These are phyloP conservation scores for Elongisporangium prolatum DNA, from an alignment of 352 stramenopile genomes.

Conservation along the genomic window DNA sequence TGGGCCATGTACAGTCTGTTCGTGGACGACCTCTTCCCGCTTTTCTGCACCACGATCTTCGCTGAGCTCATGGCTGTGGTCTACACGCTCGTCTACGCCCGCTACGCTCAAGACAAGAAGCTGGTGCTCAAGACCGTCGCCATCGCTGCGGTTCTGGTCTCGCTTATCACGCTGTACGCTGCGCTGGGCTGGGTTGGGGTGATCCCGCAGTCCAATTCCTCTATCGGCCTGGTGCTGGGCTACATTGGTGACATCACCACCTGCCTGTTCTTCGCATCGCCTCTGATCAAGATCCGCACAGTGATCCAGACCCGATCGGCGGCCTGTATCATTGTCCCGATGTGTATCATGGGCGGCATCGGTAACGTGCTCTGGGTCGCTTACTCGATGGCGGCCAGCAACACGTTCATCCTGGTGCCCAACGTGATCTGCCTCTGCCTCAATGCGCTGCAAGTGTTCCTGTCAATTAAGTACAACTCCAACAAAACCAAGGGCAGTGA, in stretches of 20 bases:
- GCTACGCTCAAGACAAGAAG: not conserved
- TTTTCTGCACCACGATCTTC: conserved; percentile 14
- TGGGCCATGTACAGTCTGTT: conserved; percentile 26
- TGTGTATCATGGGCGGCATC: conserved; percentile 22
- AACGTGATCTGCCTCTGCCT: conserved; percentile 14
- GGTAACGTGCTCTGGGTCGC: conserved; percentile 26
- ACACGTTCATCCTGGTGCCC: conserved; percentile 20
- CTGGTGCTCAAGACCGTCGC: not conserved
- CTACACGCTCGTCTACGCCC: conserved; percentile 21
- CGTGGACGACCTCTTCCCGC: conserved; percentile 20
- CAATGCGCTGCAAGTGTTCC: not conserved
- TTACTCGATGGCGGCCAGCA: conserved; percentile 17
- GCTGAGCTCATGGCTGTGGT: conserved; percentile 13
- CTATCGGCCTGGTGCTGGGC: conserved; percentile 12
- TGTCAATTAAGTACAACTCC: not conserved
- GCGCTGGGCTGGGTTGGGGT: conserved; percentile 4
- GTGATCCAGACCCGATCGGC: conserved; percentile 19
- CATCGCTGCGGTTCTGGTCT: not conserved
- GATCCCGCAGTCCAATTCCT: conserved; percentile 3
- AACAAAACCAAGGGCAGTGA: not conserved
- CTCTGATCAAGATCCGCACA: conserved; percentile 16
- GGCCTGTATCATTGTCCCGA: conserved; percentile 23
- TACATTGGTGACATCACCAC: conserved; percentile 17
- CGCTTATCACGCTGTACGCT: conserved; percentile 7
- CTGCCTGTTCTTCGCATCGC: conserved; percentile 21